Evolutionary conservation across 108 stramenopile genomes (phyloP).

Genomic region (Cyclotella sp.): DNA sequence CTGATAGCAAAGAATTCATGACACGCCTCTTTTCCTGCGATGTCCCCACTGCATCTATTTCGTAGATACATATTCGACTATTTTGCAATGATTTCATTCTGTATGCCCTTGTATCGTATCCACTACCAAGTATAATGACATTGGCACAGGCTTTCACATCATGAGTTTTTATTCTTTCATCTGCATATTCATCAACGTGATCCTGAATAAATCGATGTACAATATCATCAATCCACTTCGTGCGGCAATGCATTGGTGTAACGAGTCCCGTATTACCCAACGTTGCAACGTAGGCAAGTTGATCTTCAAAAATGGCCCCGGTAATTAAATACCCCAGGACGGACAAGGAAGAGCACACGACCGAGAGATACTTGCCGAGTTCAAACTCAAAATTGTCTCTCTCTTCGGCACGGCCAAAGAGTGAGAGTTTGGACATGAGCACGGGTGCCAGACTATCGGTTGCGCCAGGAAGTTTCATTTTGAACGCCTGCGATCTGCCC

Average conservation of each 20-base stretch:
- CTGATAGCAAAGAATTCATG: not conserved
- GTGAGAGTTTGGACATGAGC: conserved; percentile 2
- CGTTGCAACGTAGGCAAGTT: not conserved
- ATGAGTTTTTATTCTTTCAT: not conserved
- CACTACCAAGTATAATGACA: conserved; percentile 15
- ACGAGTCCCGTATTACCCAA: conserved; percentile 15
- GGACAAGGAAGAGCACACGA: not conserved
- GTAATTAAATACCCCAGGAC: not conserved
- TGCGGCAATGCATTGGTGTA: conserved; percentile 14
- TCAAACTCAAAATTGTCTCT: not conserved
- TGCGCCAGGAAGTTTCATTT: not conserved
- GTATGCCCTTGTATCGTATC: conserved; percentile 15
- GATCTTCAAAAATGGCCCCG: conserved; percentile 10
- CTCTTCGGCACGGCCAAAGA: not conserved
- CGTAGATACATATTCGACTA: not conserved
- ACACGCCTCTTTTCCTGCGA: not conserved
- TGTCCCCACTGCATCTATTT: conserved; percentile 15
- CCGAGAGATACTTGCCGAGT: not conserved
- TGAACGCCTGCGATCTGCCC: conserved; percentile 3
- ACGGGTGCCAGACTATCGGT: not conserved
- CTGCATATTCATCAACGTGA: not conserved
- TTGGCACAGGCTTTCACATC: not conserved
- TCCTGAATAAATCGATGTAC: conserved; percentile 4
- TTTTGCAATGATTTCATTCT: conserved; percentile 5
- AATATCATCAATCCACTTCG: conserved; percentile 3